Percentiles rank a stretch among this genome's conserved stretches.
Conservation (phyloP, 331 rosid genomes). For the Malus hybrid region DNA sequence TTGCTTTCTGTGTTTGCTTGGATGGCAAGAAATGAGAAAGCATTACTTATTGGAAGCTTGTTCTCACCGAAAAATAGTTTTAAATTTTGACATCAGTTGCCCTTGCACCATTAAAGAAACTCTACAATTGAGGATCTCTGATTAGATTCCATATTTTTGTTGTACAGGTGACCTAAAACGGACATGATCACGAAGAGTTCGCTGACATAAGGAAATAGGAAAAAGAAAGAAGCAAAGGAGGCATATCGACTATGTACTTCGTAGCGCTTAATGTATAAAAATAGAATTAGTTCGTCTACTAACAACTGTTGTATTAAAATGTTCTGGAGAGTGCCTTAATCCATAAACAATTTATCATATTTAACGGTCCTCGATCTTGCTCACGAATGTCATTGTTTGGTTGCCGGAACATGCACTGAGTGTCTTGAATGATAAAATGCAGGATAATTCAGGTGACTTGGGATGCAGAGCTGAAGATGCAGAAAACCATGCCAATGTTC, state of each 20-base stretch:
- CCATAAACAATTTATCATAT: not conserved
- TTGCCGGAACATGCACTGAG: not conserved
- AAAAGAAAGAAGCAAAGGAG: not conserved
- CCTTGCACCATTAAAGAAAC: not conserved
- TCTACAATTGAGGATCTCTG: not conserved
- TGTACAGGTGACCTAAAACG: not conserved
- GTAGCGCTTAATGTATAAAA: not conserved
- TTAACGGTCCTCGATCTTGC: not conserved
- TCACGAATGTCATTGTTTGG: not conserved
- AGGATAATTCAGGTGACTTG: not conserved
- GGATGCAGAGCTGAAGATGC: not conserved
- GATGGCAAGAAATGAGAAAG: not conserved
- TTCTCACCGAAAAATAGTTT: too few species aligned
- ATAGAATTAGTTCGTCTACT: not conserved
- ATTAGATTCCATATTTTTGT: not conserved
- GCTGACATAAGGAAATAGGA: not conserved
- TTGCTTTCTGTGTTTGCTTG: not conserved
- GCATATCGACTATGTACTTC: not conserved
- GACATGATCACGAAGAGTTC: not conserved
- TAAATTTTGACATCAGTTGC: too few species aligned
- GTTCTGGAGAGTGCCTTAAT: not conserved
- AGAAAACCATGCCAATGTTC: constrained; percentile 1
- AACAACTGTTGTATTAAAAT: not conserved
- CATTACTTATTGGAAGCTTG: not conserved
- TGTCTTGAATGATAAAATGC: constrained; percentile 2